Conservation (phyloP, 345 rosid genomes). For the Linum usitatissimum region DNA sequence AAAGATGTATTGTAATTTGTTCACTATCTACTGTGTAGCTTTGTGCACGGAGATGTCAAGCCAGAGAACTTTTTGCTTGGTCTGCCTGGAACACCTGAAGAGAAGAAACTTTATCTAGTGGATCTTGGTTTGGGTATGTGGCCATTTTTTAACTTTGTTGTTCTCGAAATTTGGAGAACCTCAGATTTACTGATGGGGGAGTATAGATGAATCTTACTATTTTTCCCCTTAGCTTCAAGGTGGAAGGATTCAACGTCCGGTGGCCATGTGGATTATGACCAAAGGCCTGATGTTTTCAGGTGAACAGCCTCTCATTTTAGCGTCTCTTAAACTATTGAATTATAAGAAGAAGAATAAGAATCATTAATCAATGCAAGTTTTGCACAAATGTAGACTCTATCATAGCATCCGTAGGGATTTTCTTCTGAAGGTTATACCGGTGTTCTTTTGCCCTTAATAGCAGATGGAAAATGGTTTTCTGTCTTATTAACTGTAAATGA, state of each 20-base stretch:
- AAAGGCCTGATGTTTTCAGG: constrained; percentile 5
- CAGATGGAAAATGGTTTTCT: background rate
- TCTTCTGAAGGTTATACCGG: background rate
- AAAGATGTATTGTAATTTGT: background rate
- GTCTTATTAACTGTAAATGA: background rate
- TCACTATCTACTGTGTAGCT: background rate
- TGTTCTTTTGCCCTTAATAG: background rate
- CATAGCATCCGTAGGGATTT: background rate
- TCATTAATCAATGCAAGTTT: background rate
- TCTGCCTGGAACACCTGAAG: constrained; percentile 5
- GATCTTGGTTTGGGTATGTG: constrained; percentile 9
- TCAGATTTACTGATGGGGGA: background rate
- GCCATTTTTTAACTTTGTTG: background rate
- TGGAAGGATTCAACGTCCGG: constrained; percentile 1
- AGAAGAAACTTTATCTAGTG: constrained; percentile 7
- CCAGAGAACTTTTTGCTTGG: constrained; percentile 12
- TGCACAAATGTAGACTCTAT: background rate
- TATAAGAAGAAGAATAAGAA: background rate
- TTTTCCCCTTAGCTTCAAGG: background rate
- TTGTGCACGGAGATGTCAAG: constrained; percentile 11
- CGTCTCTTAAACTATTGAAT: background rate
- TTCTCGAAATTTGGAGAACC: background rate
- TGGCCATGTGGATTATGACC: constrained; percentile 3
- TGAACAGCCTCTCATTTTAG: background rate
- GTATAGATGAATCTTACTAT: background rate